Evolutionary conservation across 1,284 basidiomycete species (phyloP).

Genomic region (Mycosarcoma mackinlayi): DNA sequence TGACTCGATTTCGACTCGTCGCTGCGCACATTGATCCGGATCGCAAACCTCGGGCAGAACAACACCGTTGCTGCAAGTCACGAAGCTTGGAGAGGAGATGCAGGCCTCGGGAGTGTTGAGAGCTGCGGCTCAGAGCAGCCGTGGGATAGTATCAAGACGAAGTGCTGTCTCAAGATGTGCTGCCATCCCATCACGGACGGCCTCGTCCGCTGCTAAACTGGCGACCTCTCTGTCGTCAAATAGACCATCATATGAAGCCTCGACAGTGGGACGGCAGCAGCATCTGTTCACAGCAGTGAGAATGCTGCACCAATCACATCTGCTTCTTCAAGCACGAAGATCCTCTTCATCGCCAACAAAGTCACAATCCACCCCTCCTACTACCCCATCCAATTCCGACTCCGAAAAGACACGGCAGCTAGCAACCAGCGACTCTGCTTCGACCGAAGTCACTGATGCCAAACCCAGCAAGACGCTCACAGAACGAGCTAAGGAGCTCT

Average conservation of each 20-base stretch:
- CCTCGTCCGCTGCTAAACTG: not conserved
- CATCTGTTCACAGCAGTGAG: slow-evolving; percentile 21
- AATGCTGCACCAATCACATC: slow-evolving; percentile 27
- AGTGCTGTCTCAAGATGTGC: not conserved
- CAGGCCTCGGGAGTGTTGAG: slow-evolving; percentile 24
- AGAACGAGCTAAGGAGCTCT: slow-evolving; percentile 47
- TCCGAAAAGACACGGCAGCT: slow-evolving; percentile 14
- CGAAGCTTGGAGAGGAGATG: slow-evolving; percentile 6
- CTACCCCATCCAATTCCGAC: not conserved
- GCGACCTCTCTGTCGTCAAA: not conserved
- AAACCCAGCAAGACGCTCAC: slow-evolving; percentile 32
- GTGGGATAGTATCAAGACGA: slow-evolving; percentile 17
- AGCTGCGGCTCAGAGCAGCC: slow-evolving; percentile 22
- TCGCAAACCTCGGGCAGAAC: too few species aligned
- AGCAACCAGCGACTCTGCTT: slow-evolving; percentile 7
- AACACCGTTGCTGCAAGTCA: too few species aligned
- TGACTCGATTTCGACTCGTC: too few species aligned
- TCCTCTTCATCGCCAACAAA: slow-evolving; percentile 9
- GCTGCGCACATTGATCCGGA: too few species aligned
- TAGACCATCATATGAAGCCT: not conserved
- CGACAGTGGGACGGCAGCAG: slow-evolving; percentile 15
- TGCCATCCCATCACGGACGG: not conserved
- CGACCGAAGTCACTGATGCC: slow-evolving; percentile 8
- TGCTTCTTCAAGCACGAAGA: slow-evolving; percentile 17
- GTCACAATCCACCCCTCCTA: slow-evolving; percentile 3